phyloP scores from a whole-genome alignment of 2,329 filamentous ascomycete genomes.

The Plectosphaerella cucumerina region DNA sequence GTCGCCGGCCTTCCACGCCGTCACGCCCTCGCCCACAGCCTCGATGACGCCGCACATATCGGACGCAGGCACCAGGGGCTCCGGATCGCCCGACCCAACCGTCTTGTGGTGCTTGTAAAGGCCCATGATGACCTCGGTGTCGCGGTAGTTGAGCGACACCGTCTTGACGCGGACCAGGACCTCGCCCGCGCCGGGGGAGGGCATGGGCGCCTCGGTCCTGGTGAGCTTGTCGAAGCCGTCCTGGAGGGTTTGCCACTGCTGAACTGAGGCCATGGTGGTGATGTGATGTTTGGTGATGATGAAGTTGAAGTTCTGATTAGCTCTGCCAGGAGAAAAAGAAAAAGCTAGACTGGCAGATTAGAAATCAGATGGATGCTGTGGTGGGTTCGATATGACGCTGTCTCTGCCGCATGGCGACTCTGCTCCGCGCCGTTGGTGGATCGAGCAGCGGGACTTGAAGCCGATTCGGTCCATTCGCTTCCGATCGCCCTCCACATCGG shows the following conservation, averaged over 20 bases:
- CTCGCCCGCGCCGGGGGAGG: constrained; percentile 44
- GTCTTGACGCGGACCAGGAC: constrained; percentile 43
- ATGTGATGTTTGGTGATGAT: not conserved
- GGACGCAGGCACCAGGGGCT: constrained; percentile 58
- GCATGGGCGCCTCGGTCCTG: constrained; percentile 38
- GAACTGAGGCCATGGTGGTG: constrained; percentile 6
- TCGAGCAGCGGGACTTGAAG: not conserved
- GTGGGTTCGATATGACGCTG: not conserved
- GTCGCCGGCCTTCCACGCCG: constrained; percentile 49
- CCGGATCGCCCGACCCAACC: constrained; percentile 28
- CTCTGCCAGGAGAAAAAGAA: not conserved
- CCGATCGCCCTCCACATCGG: not conserved
- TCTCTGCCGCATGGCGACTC: not conserved
- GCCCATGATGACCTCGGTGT: constrained; percentile 57
- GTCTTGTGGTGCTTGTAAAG: constrained; percentile 63
- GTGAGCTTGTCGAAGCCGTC: constrained; percentile 52
- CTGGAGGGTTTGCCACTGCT: constrained; percentile 52
- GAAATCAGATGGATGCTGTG: not conserved
- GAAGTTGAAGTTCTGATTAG: not conserved
- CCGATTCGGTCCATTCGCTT: not conserved
- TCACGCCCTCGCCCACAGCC: constrained; percentile 31
- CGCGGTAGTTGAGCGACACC: constrained; percentile 46
- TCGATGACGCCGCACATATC: constrained; percentile 66
- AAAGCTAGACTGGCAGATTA: not conserved
- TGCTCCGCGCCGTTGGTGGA: not conserved